Evolutionary conservation across 139 green algal species (phyloP).

Genomic region (Chloropicon primus): DNA sequence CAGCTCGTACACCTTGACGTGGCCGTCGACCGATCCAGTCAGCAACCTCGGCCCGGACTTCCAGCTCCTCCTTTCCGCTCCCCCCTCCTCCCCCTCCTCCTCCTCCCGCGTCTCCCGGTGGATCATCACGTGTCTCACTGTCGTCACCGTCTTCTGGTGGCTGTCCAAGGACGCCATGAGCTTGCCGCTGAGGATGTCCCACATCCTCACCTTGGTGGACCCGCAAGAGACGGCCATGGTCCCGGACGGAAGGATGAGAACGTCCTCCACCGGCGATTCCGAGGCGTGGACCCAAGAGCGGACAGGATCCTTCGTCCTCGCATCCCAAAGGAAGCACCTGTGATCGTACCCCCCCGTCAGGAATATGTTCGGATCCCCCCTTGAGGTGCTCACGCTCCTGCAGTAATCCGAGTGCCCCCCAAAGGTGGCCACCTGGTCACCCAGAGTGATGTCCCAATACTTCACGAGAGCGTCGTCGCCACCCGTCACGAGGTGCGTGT

Average conservation of each 20-base stretch:
- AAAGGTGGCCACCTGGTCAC: not conserved
- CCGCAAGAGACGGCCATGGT: constrained; percentile 12
- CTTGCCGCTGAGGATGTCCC: constrained; percentile 66
- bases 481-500: not conserved
- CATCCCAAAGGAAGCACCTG: constrained; percentile 68
- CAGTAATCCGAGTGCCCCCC: not conserved
- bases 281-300: not conserved
- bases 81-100: not conserved
- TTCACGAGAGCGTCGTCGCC: not conserved
- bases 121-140: constrained; percentile 35
- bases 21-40: constrained; percentile 74
- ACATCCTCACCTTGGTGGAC: constrained; percentile 58
- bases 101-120: constrained; percentile 26
- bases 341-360: constrained; percentile 68
- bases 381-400: not conserved
- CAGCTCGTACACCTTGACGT: constrained; percentile 87
- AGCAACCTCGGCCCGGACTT: constrained; percentile 59
- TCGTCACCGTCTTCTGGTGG: constrained; percentile 91
- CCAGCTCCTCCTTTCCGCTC: constrained; percentile 5
- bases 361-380: not conserved
- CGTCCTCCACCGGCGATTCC: constrained; percentile 52
- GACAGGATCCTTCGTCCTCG: constrained; percentile 21
- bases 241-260: constrained; percentile 61
- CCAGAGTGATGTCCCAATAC: not conserved
- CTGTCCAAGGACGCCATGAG: constrained; percentile 54